A percentile compares a stretch with the other conserved stretches of the same genome.
Conservation (phyloP, 805 yeast species). For the Wickerhamomyces bisporus region DNA sequence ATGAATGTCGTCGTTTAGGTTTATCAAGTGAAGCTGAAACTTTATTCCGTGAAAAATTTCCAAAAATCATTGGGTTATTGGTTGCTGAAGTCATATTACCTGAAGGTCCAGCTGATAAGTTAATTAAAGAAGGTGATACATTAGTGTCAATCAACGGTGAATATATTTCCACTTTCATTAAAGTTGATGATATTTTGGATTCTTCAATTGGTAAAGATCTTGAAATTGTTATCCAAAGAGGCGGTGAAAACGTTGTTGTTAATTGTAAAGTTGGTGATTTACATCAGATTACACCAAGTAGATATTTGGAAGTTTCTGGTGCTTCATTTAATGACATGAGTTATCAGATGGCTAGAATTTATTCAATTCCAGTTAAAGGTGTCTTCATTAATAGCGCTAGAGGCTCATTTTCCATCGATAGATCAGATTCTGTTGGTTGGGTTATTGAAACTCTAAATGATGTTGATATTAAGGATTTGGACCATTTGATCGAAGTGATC, state of each 20-base stretch:
- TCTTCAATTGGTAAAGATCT: constrained; percentile 55
- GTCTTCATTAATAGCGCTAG: constrained; percentile 75
- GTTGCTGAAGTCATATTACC: constrained; percentile 82
- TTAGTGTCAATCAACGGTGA: constrained; percentile 66
- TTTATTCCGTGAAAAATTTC: constrained; percentile 60
- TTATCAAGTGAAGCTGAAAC: constrained; percentile 70
- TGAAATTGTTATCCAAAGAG: constrained; percentile 61
- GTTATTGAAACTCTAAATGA: constrained; percentile 74
- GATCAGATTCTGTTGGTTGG: constrained; percentile 70
- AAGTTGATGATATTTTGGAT: constrained; percentile 82
- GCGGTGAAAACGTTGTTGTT: constrained; percentile 54
- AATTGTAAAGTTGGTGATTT: constrained; percentile 62
- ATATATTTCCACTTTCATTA: constrained; percentile 62
- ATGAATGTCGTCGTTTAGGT: constrained; percentile 86
- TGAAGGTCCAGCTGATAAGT: constrained; percentile 74
- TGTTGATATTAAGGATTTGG: constrained; percentile 65
- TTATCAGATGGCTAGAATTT: constrained; percentile 83
- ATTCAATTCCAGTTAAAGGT: constrained; percentile 79
- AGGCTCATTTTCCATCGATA: constrained; percentile 64
- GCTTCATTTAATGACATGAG: constrained; percentile 82
- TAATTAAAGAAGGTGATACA: constrained; percentile 81
- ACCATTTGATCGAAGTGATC: constrained; percentile 75
- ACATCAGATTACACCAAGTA: constrained; percentile 76
- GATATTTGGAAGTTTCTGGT: constrained; percentile 79
- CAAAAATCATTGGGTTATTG: constrained; percentile 70